Evolutionary conservation across 1,284 basidiomycete genomes (phyloP).

Genomic region (Heliocybe sulcata): DNA sequence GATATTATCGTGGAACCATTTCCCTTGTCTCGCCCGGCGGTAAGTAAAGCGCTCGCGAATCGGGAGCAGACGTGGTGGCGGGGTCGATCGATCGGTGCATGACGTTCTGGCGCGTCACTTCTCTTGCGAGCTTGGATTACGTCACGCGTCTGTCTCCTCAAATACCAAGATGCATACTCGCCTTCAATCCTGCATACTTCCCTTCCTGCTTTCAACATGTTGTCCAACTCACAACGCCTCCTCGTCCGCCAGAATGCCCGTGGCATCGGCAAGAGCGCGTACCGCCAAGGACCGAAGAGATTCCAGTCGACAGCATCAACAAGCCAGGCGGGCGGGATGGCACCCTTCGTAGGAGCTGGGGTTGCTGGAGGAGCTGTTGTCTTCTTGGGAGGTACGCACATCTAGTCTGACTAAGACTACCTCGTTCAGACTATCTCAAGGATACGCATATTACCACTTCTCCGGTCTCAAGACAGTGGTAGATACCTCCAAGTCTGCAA

Average conservation of each 20-base stretch:
- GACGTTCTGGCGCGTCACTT: neutral
- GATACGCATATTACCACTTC: slow-evolving; percentile 32
- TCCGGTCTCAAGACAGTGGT: slow-evolving; percentile 30
- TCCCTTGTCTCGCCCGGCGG: too few species aligned
- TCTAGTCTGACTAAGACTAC: neutral
- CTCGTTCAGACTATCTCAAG: slow-evolving; percentile 5
- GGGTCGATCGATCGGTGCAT: neutral
- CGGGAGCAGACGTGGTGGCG: neutral
- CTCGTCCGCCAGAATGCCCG: neutral
- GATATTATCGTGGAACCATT: too few species aligned
- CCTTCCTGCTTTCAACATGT: neutral
- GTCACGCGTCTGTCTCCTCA: neutral
- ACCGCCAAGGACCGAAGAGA: neutral
- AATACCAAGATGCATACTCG: neutral
- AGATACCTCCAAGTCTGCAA: slow-evolving; percentile 23
- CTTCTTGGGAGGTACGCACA: neutral
- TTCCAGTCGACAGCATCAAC: neutral
- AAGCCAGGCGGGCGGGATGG: neutral
- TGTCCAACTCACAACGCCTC: neutral
- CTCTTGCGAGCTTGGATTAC: neutral
- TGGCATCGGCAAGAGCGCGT: neutral
- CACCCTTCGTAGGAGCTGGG: slow-evolving; percentile 1
- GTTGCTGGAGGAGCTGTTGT: slow-evolving; percentile 1
- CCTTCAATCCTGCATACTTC: neutral
- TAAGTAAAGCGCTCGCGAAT: too few species aligned